Evolutionary conservation across 2,329 filamentous ascomycete genomes (phyloP).

Genomic region (Camillea tinctor): DNA sequence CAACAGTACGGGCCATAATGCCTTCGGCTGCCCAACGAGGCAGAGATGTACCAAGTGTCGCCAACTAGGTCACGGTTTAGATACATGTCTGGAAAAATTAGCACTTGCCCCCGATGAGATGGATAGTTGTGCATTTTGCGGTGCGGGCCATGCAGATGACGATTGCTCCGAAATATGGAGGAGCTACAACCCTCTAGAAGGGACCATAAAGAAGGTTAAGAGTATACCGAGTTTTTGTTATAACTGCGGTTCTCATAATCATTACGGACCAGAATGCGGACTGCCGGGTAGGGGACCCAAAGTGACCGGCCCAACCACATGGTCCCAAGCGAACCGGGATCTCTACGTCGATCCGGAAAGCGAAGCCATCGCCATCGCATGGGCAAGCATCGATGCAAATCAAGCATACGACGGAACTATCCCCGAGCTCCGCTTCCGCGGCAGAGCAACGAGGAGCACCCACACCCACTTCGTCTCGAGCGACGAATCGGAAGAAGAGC

Average conservation of each 20-base stretch:
- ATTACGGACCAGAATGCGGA: constrained; percentile 58
- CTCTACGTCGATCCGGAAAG: constrained; percentile 50
- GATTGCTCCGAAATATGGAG: constrained; percentile 62
- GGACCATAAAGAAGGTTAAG: constrained; percentile 46
- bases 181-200: constrained; percentile 45
- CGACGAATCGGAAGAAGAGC: constrained; percentile 34
- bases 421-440: constrained; percentile 26
- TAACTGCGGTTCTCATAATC: constrained; percentile 51
- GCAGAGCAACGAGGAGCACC: constrained; percentile 24
- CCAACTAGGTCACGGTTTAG: constrained; percentile 57
- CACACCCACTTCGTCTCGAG: constrained; percentile 34
- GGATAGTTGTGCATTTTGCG: constrained; percentile 61
- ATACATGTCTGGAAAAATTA: constrained; percentile 57
- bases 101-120: constrained; percentile 50
- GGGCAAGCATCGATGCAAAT: constrained; percentile 16
- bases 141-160: constrained; percentile 56
- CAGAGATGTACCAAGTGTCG: constrained; percentile 58
- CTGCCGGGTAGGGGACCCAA: constrained; percentile 24
- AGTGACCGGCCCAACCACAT: constrained; percentile 43
- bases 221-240: constrained; percentile 55
- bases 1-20: constrained; percentile 43
- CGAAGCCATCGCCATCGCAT: constrained; percentile 37
- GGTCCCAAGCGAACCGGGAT: constrained; percentile 49
- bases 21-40: constrained; percentile 49
- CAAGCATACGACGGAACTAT: not conserved